Conservation (phyloP, 768 basidiomycete species). For the Phylloporus arenicola region DNA sequence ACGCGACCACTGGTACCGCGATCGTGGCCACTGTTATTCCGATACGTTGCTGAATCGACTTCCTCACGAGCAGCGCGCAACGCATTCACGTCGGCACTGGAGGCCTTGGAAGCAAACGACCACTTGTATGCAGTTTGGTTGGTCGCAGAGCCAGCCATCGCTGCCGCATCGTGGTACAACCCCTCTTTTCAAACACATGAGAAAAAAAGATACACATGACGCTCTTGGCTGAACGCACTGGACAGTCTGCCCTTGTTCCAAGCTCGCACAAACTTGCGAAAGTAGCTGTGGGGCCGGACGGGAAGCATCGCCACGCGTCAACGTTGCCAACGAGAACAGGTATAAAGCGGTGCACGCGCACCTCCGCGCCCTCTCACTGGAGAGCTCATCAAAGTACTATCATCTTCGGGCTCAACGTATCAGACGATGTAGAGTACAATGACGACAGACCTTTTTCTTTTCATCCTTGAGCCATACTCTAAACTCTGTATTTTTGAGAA, state of each 20-base stretch:
- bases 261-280: conserved; percentile 87
- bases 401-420: conserved; percentile 15
- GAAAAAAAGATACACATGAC: neutral
- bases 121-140: conserved; percentile 82
- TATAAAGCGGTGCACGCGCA: conserved; percentile 30
- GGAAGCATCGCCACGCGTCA: conserved; percentile 14
- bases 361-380: conserved; percentile 76
- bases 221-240: conserved; percentile 33
- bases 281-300: conserved; percentile 52
- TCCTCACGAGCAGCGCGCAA: conserved; percentile 55
- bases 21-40: conserved; percentile 6
- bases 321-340: conserved; percentile 12
- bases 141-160: conserved; percentile 50
- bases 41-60: conserved; percentile 46
- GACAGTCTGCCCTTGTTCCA: conserved; percentile 80
- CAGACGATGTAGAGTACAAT: too few relatives aligned
- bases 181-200: conserved; percentile 27
- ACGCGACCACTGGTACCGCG: conserved; percentile 41
- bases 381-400: conserved; percentile 84
- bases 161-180: conserved; percentile 58
- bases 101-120: conserved; percentile 70
- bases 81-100: conserved; percentile 52
- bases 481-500: conserved; percentile 84
- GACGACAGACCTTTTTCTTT: conserved; percentile 46
- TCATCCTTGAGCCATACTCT: conserved; percentile 79